A percentile compares a stretch with the other conserved stretches of the same genome.
Evolutionary conservation across 1,284 basidiomycete genomes (phyloP).

Genomic region (Marasmius tenuissimus): DNA sequence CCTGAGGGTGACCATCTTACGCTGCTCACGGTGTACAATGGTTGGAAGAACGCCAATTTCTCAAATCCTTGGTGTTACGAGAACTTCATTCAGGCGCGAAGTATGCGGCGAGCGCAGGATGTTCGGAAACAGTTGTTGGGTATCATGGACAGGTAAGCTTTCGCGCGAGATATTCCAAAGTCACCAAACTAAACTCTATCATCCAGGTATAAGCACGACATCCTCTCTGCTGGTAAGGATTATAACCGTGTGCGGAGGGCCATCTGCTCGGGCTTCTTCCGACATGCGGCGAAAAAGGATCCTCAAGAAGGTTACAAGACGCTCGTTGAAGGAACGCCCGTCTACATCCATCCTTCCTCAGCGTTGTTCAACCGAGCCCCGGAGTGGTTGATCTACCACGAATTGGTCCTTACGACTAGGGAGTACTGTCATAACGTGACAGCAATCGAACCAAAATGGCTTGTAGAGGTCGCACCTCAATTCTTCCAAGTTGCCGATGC

Average conservation of each 20-base stretch:
- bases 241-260: constrained; percentile 93
- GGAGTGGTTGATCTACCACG: constrained; percentile 66
- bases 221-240: constrained; percentile 88
- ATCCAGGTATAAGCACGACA: constrained; percentile 89
- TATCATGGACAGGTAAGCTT: constrained; percentile 92
- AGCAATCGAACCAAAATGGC: constrained; percentile 97
- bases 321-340: constrained; percentile 94
- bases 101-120: constrained; percentile 97
- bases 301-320: constrained; percentile 97
- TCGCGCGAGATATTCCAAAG: constrained; percentile 1
- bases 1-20: constrained; percentile 98
- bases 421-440: constrained; percentile 98
- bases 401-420: constrained; percentile 62
- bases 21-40: constrained; percentile 95
- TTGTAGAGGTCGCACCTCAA: constrained; percentile 95
- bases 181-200: constrained; percentile 14
- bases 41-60: constrained; percentile 95
- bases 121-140: constrained; percentile 96
- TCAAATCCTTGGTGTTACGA: constrained; percentile 97
- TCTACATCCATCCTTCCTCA: constrained; percentile 98
- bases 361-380: constrained; percentile 93
- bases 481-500: constrained; percentile 98
- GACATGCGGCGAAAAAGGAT: constrained; percentile 95
- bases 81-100: constrained; percentile 97
- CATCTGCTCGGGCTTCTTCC: constrained; percentile 96